Base-by-base conservation (phyloP, 2,329 filamentous ascomycete genomes). In the Bipolaris oryzae region DNA sequence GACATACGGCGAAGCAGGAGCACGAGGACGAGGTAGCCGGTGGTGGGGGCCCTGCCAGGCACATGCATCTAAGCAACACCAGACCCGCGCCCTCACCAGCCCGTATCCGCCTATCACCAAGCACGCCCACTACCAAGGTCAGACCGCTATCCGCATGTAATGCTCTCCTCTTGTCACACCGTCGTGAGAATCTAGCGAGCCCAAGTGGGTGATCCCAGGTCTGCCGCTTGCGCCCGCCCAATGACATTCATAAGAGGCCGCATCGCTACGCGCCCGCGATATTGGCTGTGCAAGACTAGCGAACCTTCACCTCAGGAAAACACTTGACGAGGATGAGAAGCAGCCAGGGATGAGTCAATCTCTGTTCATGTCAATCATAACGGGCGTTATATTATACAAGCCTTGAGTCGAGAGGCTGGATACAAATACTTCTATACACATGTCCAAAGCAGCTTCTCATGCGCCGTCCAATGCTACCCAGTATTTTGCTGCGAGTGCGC, bases 391-490 rank as follows among this genome's bases (percentile, higher is more conserved):
- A 35, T 67, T 64, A 57, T 64, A 61, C 66, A 72, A 72, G 65
- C 61, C 67, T 63, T 70, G 73, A 74, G 72, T 74, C 70, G 71
- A 74, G 72, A 71, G 66, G 63, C 61, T 58, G 63, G 55, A 57
- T 57, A 60, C 53, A 56, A 60, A 57, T 62, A 57, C 57, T 53
- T 63, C 61, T 62, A 64, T 63, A 70, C 61, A 65, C 53, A 59
- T 53, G 45, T 53, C 52, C 53, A 57, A 54, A 38, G 48, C 41
- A 25, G 33, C 44, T 44, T 44, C 53, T 53, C 13, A 60, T 61
- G 48, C 58, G 66, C 72, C 72, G 63, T 63, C 50, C 69, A 72
- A 74, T 74, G 71, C 72, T 66, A 50, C 51, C 53, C 61, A 59
- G 60, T 49, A 62, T 58, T 60, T 59, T 61, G 34, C 47, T 51